Percentiles rank a stretch among this genome's conserved stretches.
These are phyloP conservation scores for Aechmea fasciata DNA, from an alignment of 176 grass and related monocot species.

Conservation along the genomic window DNA sequence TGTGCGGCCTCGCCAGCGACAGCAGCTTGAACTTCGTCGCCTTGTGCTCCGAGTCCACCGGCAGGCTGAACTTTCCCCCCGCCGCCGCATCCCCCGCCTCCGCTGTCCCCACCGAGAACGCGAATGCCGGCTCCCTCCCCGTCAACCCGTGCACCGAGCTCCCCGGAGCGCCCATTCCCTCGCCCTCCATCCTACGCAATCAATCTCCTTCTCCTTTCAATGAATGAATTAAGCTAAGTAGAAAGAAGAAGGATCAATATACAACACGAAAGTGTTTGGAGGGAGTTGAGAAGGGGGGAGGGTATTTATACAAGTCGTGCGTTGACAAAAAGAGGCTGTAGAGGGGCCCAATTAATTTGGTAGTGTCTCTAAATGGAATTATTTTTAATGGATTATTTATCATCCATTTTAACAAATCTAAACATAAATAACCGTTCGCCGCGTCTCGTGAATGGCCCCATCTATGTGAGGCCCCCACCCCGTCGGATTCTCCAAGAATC, in stretches of 20 bases:
- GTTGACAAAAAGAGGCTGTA: background rate
- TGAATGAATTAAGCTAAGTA: background rate
- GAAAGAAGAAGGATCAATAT: background rate
- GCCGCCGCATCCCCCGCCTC: background rate
- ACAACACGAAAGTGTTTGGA: background rate
- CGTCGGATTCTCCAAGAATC: slow-evolving; percentile 43
- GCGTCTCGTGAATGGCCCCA: slow-evolving; percentile 28
- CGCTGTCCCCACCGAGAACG: slow-evolving; percentile 28
- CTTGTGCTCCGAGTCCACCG: slow-evolving; percentile 91
- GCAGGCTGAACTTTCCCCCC: slow-evolving; percentile 38
- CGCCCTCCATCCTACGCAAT: background rate
- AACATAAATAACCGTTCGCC: slow-evolving; percentile 36
- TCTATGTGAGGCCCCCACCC: slow-evolving; percentile 5
- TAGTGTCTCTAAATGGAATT: too few relatives aligned
- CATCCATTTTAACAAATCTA: background rate
- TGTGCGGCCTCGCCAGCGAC: slow-evolving; percentile 60
- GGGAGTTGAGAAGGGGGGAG: background rate
- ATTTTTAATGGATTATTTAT: too few relatives aligned
- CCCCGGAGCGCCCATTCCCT: slow-evolving; percentile 29
- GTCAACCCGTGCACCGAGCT: slow-evolving; percentile 62
- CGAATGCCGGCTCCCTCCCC: slow-evolving; percentile 39
- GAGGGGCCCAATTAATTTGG: background rate
- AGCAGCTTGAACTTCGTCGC: slow-evolving; percentile 46
- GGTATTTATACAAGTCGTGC: background rate
- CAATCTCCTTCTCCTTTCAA: background rate